phyloP scores from a whole-genome alignment of 768 basidiomycete genomes.

The Pleurotus platypus region DNA sequence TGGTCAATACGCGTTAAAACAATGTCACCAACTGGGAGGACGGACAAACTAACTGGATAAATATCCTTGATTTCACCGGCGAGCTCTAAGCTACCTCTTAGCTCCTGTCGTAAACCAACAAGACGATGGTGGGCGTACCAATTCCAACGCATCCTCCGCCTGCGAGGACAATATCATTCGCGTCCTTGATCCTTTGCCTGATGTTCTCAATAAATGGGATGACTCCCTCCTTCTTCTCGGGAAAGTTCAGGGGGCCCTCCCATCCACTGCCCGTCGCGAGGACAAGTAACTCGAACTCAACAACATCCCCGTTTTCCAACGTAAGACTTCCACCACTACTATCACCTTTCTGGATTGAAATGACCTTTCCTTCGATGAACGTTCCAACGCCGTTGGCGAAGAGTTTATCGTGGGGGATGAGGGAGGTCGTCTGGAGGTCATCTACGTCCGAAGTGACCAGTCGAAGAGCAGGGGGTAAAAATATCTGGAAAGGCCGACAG shows the following conservation, averaged over 20 bases:
- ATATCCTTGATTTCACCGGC: conserved; percentile 41
- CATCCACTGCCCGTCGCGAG: conserved; percentile 57
- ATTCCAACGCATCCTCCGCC: conserved; percentile 58
- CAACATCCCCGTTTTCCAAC: conserved; percentile 43
- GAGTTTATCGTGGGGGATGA: conserved; percentile 50
- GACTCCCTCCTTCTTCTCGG: conserved; percentile 25
- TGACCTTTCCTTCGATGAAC: conserved; percentile 37
- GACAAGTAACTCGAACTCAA: conserved; percentile 55
- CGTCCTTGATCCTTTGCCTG: conserved; percentile 30
- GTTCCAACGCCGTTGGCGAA: conserved; percentile 43
- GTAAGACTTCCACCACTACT: conserved; percentile 37
- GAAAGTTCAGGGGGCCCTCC: conserved; percentile 46
- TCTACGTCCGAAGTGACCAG: conserved; percentile 44
- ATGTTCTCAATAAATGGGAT: conserved; percentile 23
- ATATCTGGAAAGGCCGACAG: conserved; percentile 43
- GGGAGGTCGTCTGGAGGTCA: conserved; percentile 37
- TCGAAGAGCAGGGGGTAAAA: conserved; percentile 49
- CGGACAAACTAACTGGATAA: conserved; percentile 27
- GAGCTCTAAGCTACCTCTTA: conserved; percentile 24
- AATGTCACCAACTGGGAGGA: background rate
- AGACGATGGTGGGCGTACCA: conserved; percentile 23
- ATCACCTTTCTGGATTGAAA: conserved; percentile 24
- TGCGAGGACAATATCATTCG: conserved; percentile 45
- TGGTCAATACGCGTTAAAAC: background rate
- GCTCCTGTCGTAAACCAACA: conserved; percentile 12